Conservation (phyloP, 2,329 filamentous ascomycete genomes). For the Fusarium fujikuroi region DNA sequence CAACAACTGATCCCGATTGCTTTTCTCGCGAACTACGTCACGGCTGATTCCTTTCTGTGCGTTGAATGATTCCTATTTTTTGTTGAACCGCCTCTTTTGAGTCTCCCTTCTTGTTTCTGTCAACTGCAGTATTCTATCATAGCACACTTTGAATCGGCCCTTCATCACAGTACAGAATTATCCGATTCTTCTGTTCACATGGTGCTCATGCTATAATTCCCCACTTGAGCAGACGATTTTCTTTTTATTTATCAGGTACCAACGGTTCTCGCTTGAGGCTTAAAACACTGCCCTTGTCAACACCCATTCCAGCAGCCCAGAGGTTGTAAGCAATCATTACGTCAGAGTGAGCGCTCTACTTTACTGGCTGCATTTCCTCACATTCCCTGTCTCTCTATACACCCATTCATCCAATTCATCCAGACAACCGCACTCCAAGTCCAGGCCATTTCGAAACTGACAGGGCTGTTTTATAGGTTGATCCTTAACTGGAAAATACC, state of each 20-base stretch:
- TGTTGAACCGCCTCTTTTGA: constrained; percentile 18
- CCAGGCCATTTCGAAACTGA: constrained; percentile 21
- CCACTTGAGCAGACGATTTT: constrained; percentile 22
- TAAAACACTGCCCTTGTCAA: constrained; percentile 19
- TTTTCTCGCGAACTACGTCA: constrained; percentile 38
- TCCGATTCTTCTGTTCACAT: constrained; percentile 6
- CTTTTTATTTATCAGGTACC: constrained; percentile 28
- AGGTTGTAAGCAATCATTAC: constrained; percentile 36
- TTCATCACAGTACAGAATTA: constrained; percentile 14
- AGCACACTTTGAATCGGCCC: constrained; percentile 15
- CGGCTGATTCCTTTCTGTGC: constrained; percentile 15
- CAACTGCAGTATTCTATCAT: background rate
- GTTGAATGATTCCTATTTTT: background rate
- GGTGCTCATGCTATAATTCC: constrained; percentile 14
- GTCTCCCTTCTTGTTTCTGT: constrained; percentile 3
- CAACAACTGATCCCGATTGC: constrained; percentile 26
- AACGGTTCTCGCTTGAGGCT: constrained; percentile 30
- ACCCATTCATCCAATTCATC: constrained; percentile 12
- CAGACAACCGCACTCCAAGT: constrained; percentile 18
- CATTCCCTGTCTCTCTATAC: constrained; percentile 32
- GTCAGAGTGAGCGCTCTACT: constrained; percentile 36
- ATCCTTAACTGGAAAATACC: constrained; percentile 22
- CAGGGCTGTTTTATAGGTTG: constrained; percentile 28
- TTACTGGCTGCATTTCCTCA: constrained; percentile 31
- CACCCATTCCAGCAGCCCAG: constrained; percentile 15